Evolutionary conservation across 441 rosid species (phyloP), one percentile per base, ranked within the genome.

Genomic region (Adansonia madagascariensis): DNA sequence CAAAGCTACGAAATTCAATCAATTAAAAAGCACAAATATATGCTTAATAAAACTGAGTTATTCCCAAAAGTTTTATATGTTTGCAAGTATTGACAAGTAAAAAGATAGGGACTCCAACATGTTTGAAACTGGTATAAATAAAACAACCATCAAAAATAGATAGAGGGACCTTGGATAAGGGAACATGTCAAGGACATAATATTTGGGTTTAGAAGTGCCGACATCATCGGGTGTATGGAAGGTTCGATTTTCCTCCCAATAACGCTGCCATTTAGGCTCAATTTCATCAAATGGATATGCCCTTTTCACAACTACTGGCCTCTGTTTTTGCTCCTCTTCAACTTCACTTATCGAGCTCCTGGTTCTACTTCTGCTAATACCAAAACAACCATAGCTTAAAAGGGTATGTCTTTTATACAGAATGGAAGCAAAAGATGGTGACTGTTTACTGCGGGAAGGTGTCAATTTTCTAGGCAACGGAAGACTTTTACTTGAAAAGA

Each of bases 131-230:
- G 2, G 18, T 6, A 69, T 7, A 52, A 71, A 71, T 9, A 3
- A 35, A 52, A 31, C 1, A 35, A 53, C 27, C 11, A 15, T 50
- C 8, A 39, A 76, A 56, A 44, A 12, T 3, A 24, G 73, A 75
- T 68, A 62, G 72, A 69, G 31, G 56, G 8, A 95, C 99, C 99
- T 95, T 86, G 98, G 99, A 86, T 95, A 95, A 71, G 99, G 99
- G 89, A 95, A 95, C 98, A 94, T 94, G 89, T 95, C 99, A 75
- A 95, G 98, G 31, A 95, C 99, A 84, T 94, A 95, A 84, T 89
- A 95, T 81, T 95, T 95, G 10, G 99, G 98, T 82, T 83, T 94
- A 46, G 94, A 85, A 53, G 90, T 85, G 74, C 94, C 98, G 44
- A 94, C 82, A 74, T 92, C 95, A 74, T 91, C 97, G 0, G 98